A percentile compares a stretch with the other conserved stretches of the same genome.
phyloP scores from a whole-genome alignment of 352 stramenopile genomes.

The Globisporangium parvum region DNA sequence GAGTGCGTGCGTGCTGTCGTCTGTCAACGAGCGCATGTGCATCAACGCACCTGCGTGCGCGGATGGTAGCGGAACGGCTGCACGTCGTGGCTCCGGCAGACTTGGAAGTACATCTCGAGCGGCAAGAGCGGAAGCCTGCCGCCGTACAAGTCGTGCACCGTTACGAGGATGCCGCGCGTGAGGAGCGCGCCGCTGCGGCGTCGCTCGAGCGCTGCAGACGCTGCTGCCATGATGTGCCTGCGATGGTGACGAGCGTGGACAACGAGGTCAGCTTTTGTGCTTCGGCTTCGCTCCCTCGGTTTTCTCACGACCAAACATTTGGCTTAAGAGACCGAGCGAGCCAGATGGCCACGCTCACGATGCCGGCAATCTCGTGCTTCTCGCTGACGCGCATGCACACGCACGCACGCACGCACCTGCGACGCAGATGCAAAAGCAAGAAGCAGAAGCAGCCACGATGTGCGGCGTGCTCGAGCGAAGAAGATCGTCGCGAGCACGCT shows the following conservation, averaged over 20 bases:
- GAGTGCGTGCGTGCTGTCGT: not conserved
- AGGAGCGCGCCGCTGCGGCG: slow-evolving; percentile 32
- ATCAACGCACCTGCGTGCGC: slow-evolving; percentile 25
- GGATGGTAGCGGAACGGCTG: slow-evolving; percentile 47
- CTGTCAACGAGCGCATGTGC: not conserved
- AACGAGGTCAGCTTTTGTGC: too few relatives aligned
- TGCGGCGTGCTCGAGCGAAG: too few relatives aligned
- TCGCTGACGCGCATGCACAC: too few relatives aligned
- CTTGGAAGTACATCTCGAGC: slow-evolving; percentile 41
- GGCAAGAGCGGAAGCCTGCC: slow-evolving; percentile 30
- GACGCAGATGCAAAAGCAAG: too few relatives aligned
- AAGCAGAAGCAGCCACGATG: too few relatives aligned
- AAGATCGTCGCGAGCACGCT: not conserved
- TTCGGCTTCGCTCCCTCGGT: too few relatives aligned
- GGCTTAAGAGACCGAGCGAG: too few relatives aligned
- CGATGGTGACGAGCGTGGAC: too few relatives aligned
- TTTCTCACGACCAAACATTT: too few relatives aligned
- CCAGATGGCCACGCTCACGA: too few relatives aligned
- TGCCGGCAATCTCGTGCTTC: slow-evolving; percentile 4
- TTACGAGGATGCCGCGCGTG: slow-evolving; percentile 48
- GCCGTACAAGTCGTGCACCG: slow-evolving; percentile 63
- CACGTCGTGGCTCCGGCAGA: slow-evolving; percentile 29
- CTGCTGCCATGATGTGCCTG: slow-evolving; percentile 23
- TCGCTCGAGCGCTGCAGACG: slow-evolving; percentile 35
- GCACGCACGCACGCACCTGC: too few relatives aligned